A percentile compares a stretch with the other conserved stretches of the same genome.
Conservation (phyloP, 768 basidiomycete species). For the Tulasnella calospora region DNA sequence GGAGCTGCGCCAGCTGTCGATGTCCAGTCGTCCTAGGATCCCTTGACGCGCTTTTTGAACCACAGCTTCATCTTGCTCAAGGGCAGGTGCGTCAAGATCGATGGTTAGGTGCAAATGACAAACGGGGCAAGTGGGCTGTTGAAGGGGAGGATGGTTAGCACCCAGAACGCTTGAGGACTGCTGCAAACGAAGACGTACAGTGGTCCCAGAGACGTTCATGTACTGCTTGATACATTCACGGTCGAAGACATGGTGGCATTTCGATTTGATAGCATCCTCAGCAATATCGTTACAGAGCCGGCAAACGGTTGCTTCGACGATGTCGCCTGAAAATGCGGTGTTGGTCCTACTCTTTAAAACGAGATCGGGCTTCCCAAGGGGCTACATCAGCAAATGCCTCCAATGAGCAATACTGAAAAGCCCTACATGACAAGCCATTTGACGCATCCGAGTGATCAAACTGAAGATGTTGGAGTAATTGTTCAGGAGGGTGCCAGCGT, state of each 20-base stretch:
- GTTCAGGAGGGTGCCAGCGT: constrained; percentile 85
- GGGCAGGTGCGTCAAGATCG: constrained; percentile 88
- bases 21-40: constrained; percentile 83
- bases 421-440: constrained; percentile 76
- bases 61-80: constrained; percentile 67
- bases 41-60: constrained; percentile 62
- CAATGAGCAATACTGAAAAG: not conserved
- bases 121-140: constrained; percentile 85
- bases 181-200: constrained; percentile 41
- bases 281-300: constrained; percentile 95
- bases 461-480: constrained; percentile 91
- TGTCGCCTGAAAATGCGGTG: constrained; percentile 43
- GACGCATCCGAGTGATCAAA: constrained; percentile 89
- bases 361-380: constrained; percentile 62
- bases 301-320: constrained; percentile 77
- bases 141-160: not conserved
- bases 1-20: constrained; percentile 90
- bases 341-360: constrained; percentile 85
- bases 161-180: too few species aligned
- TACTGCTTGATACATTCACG: constrained; percentile 95
- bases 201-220: constrained; percentile 64
- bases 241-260: constrained; percentile 92
- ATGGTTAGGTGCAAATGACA: constrained; percentile 91
- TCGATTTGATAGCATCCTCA: constrained; percentile 93
- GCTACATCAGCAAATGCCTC: not conserved